Percentiles rank a stretch among this genome's conserved stretches.
Evolutionary conservation across 768 basidiomycete species (phyloP).

Genomic region (Suillus subluteus): DNA sequence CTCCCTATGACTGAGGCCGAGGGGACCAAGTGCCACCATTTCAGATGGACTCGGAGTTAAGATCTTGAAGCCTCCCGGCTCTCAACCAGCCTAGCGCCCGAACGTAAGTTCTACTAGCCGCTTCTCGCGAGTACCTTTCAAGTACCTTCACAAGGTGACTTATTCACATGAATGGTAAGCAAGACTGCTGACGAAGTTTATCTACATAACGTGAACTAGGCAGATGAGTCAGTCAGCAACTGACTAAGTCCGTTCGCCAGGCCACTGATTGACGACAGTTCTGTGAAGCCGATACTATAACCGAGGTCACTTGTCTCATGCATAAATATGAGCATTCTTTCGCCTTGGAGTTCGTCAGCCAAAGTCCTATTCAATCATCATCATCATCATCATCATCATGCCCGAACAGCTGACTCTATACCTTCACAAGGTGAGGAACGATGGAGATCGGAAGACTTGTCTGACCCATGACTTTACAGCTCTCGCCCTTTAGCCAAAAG

Average conservation of each 20-base stretch:
- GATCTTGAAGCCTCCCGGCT: too few species aligned
- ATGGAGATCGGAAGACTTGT: not conserved
- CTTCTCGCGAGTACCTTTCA: not conserved
- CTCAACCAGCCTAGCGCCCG: too few species aligned
- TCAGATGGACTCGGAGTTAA: too few species aligned
- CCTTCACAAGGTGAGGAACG: slow-evolving; percentile 41
- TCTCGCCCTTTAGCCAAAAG: slow-evolving; percentile 59
- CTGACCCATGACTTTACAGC: slow-evolving; percentile 31
- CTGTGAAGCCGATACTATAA: not conserved
- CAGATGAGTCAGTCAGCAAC: not conserved
- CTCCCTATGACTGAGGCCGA: too few species aligned
- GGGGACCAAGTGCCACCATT: too few species aligned
- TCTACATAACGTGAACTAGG: too few species aligned
- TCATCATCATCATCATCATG: slow-evolving; percentile 12
- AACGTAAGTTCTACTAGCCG: too few species aligned
- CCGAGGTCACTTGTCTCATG: not conserved
- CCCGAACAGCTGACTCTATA: slow-evolving; percentile 44
- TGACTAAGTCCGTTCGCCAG: not conserved
- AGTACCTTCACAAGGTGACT: not conserved
- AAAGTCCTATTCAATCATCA: not conserved
- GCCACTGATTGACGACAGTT: too few species aligned
- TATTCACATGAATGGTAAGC: not conserved
- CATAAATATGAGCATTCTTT: not conserved
- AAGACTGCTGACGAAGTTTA: not conserved
- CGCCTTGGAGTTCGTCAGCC: not conserved